Evolutionary conservation across 108 stramenopile species (phyloP), one percentile per base, ranked within the genome.

Genomic region (Epithemia pelagica): DNA sequence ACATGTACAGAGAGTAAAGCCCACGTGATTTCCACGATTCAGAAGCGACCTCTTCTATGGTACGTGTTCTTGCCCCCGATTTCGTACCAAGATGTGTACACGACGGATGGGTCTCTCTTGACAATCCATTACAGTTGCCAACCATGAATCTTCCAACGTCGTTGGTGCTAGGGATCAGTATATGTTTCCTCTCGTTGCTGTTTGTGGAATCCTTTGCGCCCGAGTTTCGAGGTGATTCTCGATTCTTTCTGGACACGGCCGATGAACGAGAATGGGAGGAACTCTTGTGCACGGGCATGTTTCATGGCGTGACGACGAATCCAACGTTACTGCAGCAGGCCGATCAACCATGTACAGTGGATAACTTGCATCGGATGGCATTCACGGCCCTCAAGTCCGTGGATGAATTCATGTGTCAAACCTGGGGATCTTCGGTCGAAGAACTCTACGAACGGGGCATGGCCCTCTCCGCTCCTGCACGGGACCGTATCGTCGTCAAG

Each of bases 381-480:
- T 24, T 31, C 2, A 63, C 32, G 32, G 83, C 82, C 22, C 58
- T 88, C 53, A 52, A 20, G 37, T 26, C 59, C 18, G 71, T 73
- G 2, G 73, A 87, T 30, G 87, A 88, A 74, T 82, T 88, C 58
- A 85, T 88, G 87, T 82, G 82, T 52, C 87, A 88, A 69, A 68
- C 83, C 1, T 88, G 87, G 87, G 87, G 83, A 28, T 52, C 66
- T 0, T 74, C 74, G 2, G 74, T 69, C n/a, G 58, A 76, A 0
- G 82, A 88, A 63, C 69, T 87, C 74, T 82, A 75, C 68, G 37
- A 72, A 26, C 60, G 54, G 59, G 87, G 87, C n/a, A 85, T 83
- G 79, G 68, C 57, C 58, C 62, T 88, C 24, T 73, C 75, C 24
- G 67, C 66, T 32, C 72, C 73, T 33, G 70, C 74, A 54, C 65